phyloP scores from a whole-genome alignment of 2,329 filamentous ascomycete genomes.

The Colletotrichum plurivorum region DNA sequence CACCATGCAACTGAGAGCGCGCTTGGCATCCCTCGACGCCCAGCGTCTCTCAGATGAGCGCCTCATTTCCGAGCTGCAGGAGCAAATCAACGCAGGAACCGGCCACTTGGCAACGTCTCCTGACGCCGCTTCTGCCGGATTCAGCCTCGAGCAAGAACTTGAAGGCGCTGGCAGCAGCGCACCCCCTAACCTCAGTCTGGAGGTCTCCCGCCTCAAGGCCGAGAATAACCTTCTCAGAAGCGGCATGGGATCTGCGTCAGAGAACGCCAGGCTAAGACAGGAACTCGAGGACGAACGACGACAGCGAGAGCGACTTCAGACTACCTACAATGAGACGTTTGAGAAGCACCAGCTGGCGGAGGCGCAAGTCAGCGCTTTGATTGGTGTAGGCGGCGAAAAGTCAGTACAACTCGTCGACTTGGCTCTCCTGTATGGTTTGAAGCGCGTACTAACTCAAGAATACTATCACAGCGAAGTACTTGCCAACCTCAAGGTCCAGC shows the following conservation, averaged over 20 bases:
- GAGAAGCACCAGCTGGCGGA: slow-evolving; percentile 71
- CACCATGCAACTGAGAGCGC: slow-evolving; percentile 58
- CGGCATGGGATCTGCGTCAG: slow-evolving; percentile 67
- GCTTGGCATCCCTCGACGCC: slow-evolving; percentile 54
- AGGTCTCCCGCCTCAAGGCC: slow-evolving; percentile 71
- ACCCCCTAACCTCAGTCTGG: slow-evolving; percentile 60
- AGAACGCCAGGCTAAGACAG: slow-evolving; percentile 67
- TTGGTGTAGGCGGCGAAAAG: slow-evolving; percentile 65
- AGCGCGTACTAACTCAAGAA: slow-evolving; percentile 58
- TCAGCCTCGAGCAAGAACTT: slow-evolving; percentile 73
- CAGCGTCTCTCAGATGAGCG: slow-evolving; percentile 66
- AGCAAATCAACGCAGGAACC: slow-evolving; percentile 63
- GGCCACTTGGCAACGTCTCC: slow-evolving; percentile 27
- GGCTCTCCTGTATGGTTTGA: slow-evolving; percentile 43
- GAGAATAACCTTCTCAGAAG: slow-evolving; percentile 73
- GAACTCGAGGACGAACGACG: slow-evolving; percentile 70
- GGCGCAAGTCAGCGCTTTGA: slow-evolving; percentile 69
- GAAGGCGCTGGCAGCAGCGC: slow-evolving; percentile 61
- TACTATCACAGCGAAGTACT: slow-evolving; percentile 68
- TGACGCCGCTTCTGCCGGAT: slow-evolving; percentile 47
- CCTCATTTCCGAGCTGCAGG: slow-evolving; percentile 71
- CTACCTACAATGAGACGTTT: slow-evolving; percentile 69
- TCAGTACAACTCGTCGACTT: slow-evolving; percentile 57
- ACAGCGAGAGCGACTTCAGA: slow-evolving; percentile 65
- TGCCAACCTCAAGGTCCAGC: slow-evolving; percentile 64